A percentile compares a stretch with the other conserved stretches of the same genome.
These are phyloP conservation scores for Tubosaeta sp. DNA, from an alignment of 768 basidiomycete species.

Conservation along the genomic window DNA sequence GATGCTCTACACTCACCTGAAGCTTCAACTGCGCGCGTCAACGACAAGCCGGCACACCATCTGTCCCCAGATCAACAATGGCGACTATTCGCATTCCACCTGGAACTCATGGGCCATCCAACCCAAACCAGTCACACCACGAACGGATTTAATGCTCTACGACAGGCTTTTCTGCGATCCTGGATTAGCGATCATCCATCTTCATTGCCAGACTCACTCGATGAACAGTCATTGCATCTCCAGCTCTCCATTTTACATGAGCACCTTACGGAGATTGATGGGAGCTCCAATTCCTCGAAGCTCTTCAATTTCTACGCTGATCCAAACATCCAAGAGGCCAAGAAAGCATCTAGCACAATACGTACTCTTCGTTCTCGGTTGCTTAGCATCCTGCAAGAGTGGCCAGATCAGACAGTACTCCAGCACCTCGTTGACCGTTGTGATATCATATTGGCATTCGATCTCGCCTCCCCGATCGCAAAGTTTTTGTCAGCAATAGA, in stretches of 20 bases:
- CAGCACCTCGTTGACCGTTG: conserved; percentile 76
- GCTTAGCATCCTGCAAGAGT: conserved; percentile 58
- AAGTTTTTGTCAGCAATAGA: conserved; percentile 81
- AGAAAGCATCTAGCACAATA: conserved; percentile 54
- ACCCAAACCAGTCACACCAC: background rate
- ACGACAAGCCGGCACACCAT: conserved; percentile 26
- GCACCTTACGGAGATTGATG: conserved; percentile 33
- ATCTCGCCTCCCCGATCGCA: conserved; percentile 70
- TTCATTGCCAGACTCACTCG: conserved; percentile 41
- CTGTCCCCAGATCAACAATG: conserved; percentile 22
- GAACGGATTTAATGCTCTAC: conserved; percentile 31
- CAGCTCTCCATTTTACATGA: conserved; percentile 49
- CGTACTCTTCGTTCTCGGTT: conserved; percentile 51
- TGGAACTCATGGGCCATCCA: conserved; percentile 35
- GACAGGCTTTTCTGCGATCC: conserved; percentile 31
- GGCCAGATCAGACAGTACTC: conserved; percentile 99
- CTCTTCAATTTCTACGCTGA: conserved; percentile 79
- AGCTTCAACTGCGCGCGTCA: background rate
- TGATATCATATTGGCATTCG: conserved; percentile 55
- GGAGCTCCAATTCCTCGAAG: conserved; percentile 12
- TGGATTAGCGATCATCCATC: conserved; percentile 30
- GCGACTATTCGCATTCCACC: conserved; percentile 46
- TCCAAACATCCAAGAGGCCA: conserved; percentile 66
- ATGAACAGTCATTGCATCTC: conserved; percentile 46
- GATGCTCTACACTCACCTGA: conserved; percentile 40